Base-by-base conservation (phyloP, 2,329 filamentous ascomycete species). In the Ceratocystis lukuohia region DNA sequence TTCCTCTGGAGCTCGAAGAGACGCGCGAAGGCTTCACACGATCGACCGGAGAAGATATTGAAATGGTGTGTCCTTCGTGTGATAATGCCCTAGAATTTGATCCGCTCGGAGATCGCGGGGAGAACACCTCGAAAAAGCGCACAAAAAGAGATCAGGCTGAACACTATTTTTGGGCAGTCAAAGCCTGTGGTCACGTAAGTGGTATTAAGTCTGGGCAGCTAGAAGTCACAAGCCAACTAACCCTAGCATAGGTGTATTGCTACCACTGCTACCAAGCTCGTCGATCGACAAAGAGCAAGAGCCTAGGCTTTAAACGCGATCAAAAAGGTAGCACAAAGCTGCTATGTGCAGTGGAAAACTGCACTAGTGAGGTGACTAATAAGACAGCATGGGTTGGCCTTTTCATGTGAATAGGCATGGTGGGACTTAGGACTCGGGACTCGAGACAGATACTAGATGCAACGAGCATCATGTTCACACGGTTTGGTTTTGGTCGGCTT, bases 161-260 rank as follows among this genome's bases (percentile, higher is more conserved):
- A 75, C 86, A 89, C 72, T 88, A 96, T 71, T 93, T 97, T 69
- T 97, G 92, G 91, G 88, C 94, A 0, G 81, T 94, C 45, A 96
- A 92, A 75, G 82, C 82, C 64, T 99, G 94, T 74, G 94, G 94
- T 70, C 94, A 99, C 77, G 94, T 97, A 82, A 73, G 80, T 74
- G 33, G n/a, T n/a, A 46, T 4, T 22, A 7, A 61, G 69, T 69
- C 45, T 44, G 46, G 46, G n/a, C 46, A 50, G n/a, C 46, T 22
- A 7, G 6, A 22, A 7, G 10, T 50, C 7, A 17, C 46, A 22
- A 8, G 7, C 22, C 37, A 8, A 30, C 61, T 63, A 20, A 20
- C n/a, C 41, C 44, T 8, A 37, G 20, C 8, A 10, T 53, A 87
- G 84, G 84, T 87, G 15, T 87, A 84, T 71, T 87, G 84, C 74